These are phyloP conservation scores for Avena atlantica DNA, from an alignment of 176 grass and related monocot genomes.

Conservation along the genomic window DNA sequence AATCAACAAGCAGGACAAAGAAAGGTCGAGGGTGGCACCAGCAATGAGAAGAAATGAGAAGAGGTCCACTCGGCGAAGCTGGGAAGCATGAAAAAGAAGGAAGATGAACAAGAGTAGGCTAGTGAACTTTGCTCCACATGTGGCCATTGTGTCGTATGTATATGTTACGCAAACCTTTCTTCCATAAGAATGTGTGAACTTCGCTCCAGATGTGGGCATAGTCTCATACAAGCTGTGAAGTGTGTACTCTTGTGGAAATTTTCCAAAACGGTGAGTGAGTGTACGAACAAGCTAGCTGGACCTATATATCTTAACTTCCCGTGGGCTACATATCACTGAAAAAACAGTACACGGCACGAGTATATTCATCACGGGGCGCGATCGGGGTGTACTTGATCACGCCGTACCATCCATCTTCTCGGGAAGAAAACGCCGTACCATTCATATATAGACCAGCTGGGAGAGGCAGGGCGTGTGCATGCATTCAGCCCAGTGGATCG, in stretches of 20 bases:
- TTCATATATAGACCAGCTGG: not conserved
- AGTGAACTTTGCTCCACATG: no score
- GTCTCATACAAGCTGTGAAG: not conserved
- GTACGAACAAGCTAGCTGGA: not conserved
- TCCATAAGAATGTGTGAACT: no score
- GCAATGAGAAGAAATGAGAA: no score
- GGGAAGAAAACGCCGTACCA: conserved; percentile 7
- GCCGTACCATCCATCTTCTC: not conserved
- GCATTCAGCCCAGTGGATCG: not conserved
- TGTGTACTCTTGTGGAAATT: no score
- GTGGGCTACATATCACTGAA: not conserved
- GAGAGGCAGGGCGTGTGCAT: not conserved
- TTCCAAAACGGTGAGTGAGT: not conserved
- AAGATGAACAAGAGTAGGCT: no score
- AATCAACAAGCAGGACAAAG: no score
- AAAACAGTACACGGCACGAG: not conserved
- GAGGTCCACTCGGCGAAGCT: no score
- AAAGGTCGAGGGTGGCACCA: no score
- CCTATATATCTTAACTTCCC: not conserved
- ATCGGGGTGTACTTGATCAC: not conserved
- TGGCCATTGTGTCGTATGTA: no score
- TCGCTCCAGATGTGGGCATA: no score
- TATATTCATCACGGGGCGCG: not conserved
- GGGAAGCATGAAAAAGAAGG: no score
- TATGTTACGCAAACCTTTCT: no score